phyloP scores from a whole-genome alignment of 257 asterid genomes.

The Solanum corneliomulleri region DNA sequence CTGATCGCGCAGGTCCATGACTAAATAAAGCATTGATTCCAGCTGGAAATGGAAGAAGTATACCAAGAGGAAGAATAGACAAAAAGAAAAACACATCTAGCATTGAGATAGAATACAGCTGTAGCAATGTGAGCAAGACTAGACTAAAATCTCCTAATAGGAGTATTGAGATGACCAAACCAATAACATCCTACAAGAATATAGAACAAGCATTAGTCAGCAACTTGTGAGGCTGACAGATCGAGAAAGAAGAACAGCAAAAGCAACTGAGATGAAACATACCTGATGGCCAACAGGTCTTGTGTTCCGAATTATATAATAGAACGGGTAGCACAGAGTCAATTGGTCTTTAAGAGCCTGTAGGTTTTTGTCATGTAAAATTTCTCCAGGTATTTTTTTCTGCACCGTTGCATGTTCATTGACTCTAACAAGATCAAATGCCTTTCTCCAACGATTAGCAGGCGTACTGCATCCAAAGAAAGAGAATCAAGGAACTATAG shows the following conservation, averaged over 20 bases:
- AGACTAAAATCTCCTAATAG: constrained; percentile 86
- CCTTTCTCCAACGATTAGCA: constrained; percentile 67
- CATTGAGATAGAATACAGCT: constrained; percentile 64
- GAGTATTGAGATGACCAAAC: constrained; percentile 63
- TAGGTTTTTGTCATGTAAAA: constrained; percentile 39
- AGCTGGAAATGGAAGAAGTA: constrained; percentile 81
- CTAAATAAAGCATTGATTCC: constrained; percentile 82
- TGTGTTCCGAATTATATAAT: constrained; percentile 47
- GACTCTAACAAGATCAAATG: constrained; percentile 65
- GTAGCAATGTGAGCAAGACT: constrained; percentile 77
- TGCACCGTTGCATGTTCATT: constrained; percentile 46
- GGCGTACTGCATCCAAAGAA: constrained; percentile 38
- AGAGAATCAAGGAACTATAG: background rate
- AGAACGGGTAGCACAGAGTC: constrained; percentile 34
- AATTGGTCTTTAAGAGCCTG: constrained; percentile 42
- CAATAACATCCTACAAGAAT: constrained; percentile 75
- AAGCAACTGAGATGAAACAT: background rate
- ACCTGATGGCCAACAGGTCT: constrained; percentile 90
- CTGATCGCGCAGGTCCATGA: constrained; percentile 78
- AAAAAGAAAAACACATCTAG: constrained; percentile 52
- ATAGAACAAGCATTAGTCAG: background rate
- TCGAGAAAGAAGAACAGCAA: background rate
- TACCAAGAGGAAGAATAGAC: constrained; percentile 70
- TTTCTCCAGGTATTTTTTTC: constrained; percentile 45
- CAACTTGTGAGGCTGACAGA: background rate